Evolutionary conservation across 2,329 filamentous ascomycete genomes (phyloP), one percentile per base, ranked within the genome.

Genomic region (Sporothrix globosa): DNA sequence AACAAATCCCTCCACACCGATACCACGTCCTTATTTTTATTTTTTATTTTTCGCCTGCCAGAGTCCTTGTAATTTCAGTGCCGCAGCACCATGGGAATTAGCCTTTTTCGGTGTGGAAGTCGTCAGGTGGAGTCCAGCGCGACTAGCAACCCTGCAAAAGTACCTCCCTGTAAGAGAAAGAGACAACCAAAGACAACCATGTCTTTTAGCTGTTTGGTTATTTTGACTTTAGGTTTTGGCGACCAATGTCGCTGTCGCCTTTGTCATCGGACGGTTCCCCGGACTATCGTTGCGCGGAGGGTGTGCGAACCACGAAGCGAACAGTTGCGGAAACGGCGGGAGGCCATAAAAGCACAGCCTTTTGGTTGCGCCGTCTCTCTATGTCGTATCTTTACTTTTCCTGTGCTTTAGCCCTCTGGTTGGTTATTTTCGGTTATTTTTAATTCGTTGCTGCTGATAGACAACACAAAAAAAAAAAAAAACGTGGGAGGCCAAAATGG

Each of bases 211-310:
- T 63, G 21, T 27, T 24, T 7, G 46, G 41, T 34, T 46, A 46
- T 17, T 24, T 24, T 60, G 30, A 24, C 19, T 44, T 19, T 24
- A 14, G 24, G 41, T 61, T 30, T 24, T 61, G 56, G 5, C 34
- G 34, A 9, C 34, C 34, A 34, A 1, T 9, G 34, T 34, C 44
- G 56, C 56, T 44, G 7, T 61, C 56, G 56, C 56, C 10, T 7
- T 44, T 61, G n/a, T 21, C 63, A 53, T 67, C 30, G 48, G 63
- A 53, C 17, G 63, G 63, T 67, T 67, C 63, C 63, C 48, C 60
- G 48, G 63, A 66, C 52, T 66, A 21, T 53, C 52, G 60, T 65
- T 65, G 44, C 9, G 41, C 34, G 41, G 41, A 48, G 60, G 60
- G 60, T 46, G 41, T 66, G 46, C 21, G 63, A 66, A 67, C 63